These are phyloP conservation scores for Diaporthe citriasiana DNA, from an alignment of 2,329 filamentous ascomycete species.

Conservation along the genomic window DNA sequence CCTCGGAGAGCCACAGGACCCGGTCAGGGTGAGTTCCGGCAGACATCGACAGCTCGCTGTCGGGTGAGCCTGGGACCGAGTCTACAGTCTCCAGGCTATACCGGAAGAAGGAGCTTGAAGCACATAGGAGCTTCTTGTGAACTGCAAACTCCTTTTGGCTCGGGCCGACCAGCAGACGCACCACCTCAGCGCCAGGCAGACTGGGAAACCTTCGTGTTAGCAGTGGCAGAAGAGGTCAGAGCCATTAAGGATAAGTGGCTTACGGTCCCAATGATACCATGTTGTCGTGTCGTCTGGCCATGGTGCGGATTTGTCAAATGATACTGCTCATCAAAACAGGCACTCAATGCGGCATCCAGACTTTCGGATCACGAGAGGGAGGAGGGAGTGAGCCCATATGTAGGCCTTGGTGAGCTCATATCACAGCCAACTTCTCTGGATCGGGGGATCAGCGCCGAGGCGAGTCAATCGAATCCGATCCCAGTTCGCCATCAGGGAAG, in stretches of 20 bases:
- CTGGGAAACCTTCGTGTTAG: constrained; percentile 33
- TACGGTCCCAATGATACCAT: constrained; percentile 37
- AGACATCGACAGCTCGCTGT: constrained; percentile 44
- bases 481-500: constrained; percentile 10
- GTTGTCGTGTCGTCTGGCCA: constrained; percentile 27
- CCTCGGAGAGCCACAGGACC: constrained; percentile 58
- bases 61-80: constrained; percentile 48
- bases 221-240: neutral
- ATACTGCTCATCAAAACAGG: constrained; percentile 11
- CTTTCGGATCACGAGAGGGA: constrained; percentile 4
- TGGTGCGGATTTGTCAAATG: constrained; percentile 17
- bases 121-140: constrained; percentile 61
- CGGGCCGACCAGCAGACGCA: constrained; percentile 59
- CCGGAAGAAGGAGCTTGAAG: constrained; percentile 63
- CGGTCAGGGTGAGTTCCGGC: constrained; percentile 45
- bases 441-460: constrained; percentile 27
- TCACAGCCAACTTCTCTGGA: constrained; percentile 1
- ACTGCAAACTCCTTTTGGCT: constrained; percentile 58
- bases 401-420: constrained; percentile 37
- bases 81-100: constrained; percentile 56
- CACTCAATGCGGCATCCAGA: constrained; percentile 16
- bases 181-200: constrained; percentile 44
- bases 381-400: constrained; percentile 39
- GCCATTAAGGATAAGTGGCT: neutral
- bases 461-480: constrained; percentile 30